A percentile compares a stretch with the other conserved stretches of the same genome.
These are phyloP conservation scores for Peniophora sp. DNA, from an alignment of 1,284 basidiomycete species.

Conservation along the genomic window DNA sequence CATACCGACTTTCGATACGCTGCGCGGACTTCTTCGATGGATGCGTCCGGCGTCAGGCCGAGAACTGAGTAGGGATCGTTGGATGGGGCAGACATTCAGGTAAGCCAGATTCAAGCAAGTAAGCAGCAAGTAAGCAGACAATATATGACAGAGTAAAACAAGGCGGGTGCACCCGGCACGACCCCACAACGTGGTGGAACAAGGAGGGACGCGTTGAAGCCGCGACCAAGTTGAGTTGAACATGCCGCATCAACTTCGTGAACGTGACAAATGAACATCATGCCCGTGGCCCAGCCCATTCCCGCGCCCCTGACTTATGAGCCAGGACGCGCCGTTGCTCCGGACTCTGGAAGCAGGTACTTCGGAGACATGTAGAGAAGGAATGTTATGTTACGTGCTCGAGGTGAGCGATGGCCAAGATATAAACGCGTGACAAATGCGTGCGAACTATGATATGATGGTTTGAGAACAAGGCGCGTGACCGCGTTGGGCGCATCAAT, in stretches of 20 bases:
- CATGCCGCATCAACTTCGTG: background rate
- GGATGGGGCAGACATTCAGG: background rate
- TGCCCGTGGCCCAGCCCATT: background rate
- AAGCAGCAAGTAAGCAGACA: background rate
- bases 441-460: no score
- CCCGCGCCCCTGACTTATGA: background rate
- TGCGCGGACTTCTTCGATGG: slow-evolving; percentile 75
- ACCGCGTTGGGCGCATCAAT: no score
- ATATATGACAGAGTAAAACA: background rate
- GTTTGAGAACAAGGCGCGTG: no score
- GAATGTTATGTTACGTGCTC: no score
- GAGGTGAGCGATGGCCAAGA: no score
- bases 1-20: slow-evolving; percentile 75
- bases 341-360: no score
- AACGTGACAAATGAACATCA: background rate
- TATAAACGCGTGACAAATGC: no score
- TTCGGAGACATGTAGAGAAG: no score
- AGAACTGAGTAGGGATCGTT: slow-evolving; percentile 10
- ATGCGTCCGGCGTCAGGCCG: slow-evolving; percentile 22
- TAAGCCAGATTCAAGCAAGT: no score
- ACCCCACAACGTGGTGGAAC: background rate
- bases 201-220: background rate
- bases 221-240: background rate
- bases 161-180: background rate
- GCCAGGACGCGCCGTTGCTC: no score